Evolutionary conservation across 768 basidiomycete species (phyloP), one percentile per base, ranked within the genome.

Genomic region (Saitozyma sp.): DNA sequence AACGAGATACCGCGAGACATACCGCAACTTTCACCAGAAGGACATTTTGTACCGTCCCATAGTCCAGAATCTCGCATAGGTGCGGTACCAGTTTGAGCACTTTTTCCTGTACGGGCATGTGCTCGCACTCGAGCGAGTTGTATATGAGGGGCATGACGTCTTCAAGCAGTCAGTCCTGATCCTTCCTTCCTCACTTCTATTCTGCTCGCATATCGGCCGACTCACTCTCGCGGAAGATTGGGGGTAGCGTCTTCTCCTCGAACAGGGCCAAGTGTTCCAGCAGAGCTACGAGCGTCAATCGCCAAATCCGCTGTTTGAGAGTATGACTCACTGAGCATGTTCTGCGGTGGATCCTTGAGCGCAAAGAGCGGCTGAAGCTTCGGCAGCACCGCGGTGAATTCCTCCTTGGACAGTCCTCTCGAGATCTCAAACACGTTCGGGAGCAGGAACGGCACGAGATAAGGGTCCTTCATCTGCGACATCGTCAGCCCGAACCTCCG

Each of bases 131-230:
- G 54, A 99, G 83, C 1, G 96, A 92, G 75, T 91, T 91, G 77
- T 99, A 99, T 16, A 99, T 90, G 45, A 99, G 83, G 0, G 93
- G 92, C 65, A 99, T 84, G n/a, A 99, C 91, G 82, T 92, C 95
- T 97, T 74, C 7, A 37, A 8, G 19, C 39, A 43, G 29, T 56
- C 11, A 51, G 54, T 37, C 39, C 19, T 42, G 42, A 38, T 37
- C 48, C 29, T 10, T 9, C 37, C 20, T 20, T 51, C 29, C 29
- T 29, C 29, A 6, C 45, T 2, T 11, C 14, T 14, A 48, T 41
- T 16, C 5, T 54, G n/a, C 40, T 53, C 46, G 52, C 40, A 16
- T 39, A 54, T 11, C 29, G 60, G 49, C 58, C 17, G 10, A 83
- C 89, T 73, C 66, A 96, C 93, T 89, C 79, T 94, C 92, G 69